Base-by-base conservation (phyloP, 2,329 filamentous ascomycete species). In the Penicillium concentricum region DNA sequence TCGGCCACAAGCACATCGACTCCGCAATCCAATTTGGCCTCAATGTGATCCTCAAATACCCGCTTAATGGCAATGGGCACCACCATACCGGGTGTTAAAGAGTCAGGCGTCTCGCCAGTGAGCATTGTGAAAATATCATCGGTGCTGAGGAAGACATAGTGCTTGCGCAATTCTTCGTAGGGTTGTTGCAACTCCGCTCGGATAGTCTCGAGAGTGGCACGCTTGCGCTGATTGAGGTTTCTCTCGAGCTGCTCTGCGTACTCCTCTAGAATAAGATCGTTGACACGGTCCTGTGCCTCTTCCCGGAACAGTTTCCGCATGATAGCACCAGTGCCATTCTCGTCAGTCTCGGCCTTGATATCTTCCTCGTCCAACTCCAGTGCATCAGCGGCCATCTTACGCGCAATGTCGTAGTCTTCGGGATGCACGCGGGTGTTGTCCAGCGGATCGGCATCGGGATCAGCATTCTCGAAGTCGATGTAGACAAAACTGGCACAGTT, bases 351-450 rank as follows among this genome's bases (percentile, higher is more conserved):
- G 1, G 90, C 91, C 75, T 96, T 95, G 71, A 99, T 91, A 68
- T 99, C 94, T 78, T 99, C 94, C 76, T 99, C 94, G 66, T 99
- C 94, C 64, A 99, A 82, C 72, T 97, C 93, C 46, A 99, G 81
- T 16, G 94, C 94, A 79, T 99, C 94, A 4, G 94, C 94, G 20
- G 94, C 94, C 88, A 99, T 97, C 78, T 99, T 99, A 66, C 93
- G 90, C 47, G 92, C 94, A 60, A 99, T 87, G 66, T 99, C 94
- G 74, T 99, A 99, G 72, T 99, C 94, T 78, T 99, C 94, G 1
- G 94, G 94, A 69, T 99, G 94, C 18, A 99, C 92, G 79, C 94
- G 90, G 45, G 94, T 99, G 71, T 94, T 96, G 76, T 99, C 94
- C 26, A 99, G 82, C 57, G 95, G 96, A 71, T 99, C 94, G 0